Evolutionary conservation across 208 protist genomes (phyloP).

Genomic region (Kentomonas sorsogonicus): DNA sequence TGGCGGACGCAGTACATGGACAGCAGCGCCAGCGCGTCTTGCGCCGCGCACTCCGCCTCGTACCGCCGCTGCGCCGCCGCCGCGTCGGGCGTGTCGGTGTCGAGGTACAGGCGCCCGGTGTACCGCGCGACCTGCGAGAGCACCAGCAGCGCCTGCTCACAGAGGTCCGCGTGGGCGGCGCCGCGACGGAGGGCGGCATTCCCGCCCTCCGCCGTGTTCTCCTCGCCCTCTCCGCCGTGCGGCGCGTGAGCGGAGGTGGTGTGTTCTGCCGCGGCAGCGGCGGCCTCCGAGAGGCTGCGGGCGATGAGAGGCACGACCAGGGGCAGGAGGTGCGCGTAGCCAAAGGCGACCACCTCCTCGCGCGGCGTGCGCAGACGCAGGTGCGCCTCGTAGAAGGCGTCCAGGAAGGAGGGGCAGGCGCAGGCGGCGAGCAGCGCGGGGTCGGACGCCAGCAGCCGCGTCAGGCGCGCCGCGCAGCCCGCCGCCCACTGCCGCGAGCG

Average conservation of each 20-base stretch:
- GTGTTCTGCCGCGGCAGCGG: no score
- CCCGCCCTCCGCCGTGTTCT: no score
- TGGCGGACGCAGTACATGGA: slow-evolving; percentile 50
- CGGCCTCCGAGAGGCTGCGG: no score
- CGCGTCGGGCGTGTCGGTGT: no score
- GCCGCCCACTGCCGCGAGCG: no score
- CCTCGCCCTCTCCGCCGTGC: no score
- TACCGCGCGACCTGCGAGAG: slow-evolving; percentile 41
- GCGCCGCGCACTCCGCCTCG: no score
- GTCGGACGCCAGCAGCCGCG: slow-evolving; percentile 37
- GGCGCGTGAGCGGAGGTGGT: no score
- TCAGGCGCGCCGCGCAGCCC: no score
- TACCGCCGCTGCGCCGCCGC: no score
- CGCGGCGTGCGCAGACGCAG: slow-evolving; percentile 19
- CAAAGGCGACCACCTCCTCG: slow-evolving; percentile 29
- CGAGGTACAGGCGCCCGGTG: slow-evolving; percentile 19
- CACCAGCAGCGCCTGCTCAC: slow-evolving; percentile 50
- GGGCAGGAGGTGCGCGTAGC: slow-evolving; percentile 26
- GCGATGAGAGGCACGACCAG: slow-evolving; percentile 29
- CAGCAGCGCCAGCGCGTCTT: slow-evolving; percentile 33
- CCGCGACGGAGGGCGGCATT: no score
- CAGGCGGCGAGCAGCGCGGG: slow-evolving; percentile 48
- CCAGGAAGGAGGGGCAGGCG: slow-evolving; percentile 48
- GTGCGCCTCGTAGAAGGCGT: slow-evolving; percentile 38
- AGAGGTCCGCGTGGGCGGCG: slow-evolving; percentile 47